Base-by-base conservation (phyloP, 2,329 filamentous ascomycete species). In the Penicillium sp. region DNA sequence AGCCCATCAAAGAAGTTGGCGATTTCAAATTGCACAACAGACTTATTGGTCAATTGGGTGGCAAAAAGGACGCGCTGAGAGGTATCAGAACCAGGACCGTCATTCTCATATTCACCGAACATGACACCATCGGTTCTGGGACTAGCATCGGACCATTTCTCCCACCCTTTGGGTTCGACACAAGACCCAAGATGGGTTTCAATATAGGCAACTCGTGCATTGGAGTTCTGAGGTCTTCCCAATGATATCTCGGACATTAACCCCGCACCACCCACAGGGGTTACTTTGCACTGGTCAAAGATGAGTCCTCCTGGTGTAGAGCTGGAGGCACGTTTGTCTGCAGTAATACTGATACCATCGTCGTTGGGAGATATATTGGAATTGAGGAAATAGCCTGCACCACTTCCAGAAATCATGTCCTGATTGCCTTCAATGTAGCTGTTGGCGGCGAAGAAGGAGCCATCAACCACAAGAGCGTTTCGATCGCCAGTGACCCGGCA, bases 331-430 rank as follows among this genome's bases (percentile, higher is more conserved):
- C 77, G 69, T 65, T 77, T 78, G 55, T 68, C 66, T 31, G 72
- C 73, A 5, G 72, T 75, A 41, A 75, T 68, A 41, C 61, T 67
- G 49, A 69, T 61, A 12, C 62, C 69, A 37, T 74, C 72, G n/a
- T 68, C 65, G 42, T 72, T 74, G 0, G 72, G 68, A 4, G 71
- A 66, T 20, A 75, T 74, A 4, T 68, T 72, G 3, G 68, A 69
- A 49, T 67, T 67, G 23, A 64, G 65, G 67, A 80, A 79, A 57
- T 80, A 80, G 7, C 69, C 77, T 0, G 75, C 68, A 2, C 77
- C 77, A 23, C 69, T 65, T 9, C 77, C 77, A 61, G 72, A 73
- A 18, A 75, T 79, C 69, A 78, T 77, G 33, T 79, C 74, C 26
- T 75, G 65, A 23, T 72, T 75, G 4, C 73, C 75, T 54, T 73